Evolutionary conservation across 176 grass and related monocot species (phyloP).

Genomic region (Ensete ventricosum): DNA sequence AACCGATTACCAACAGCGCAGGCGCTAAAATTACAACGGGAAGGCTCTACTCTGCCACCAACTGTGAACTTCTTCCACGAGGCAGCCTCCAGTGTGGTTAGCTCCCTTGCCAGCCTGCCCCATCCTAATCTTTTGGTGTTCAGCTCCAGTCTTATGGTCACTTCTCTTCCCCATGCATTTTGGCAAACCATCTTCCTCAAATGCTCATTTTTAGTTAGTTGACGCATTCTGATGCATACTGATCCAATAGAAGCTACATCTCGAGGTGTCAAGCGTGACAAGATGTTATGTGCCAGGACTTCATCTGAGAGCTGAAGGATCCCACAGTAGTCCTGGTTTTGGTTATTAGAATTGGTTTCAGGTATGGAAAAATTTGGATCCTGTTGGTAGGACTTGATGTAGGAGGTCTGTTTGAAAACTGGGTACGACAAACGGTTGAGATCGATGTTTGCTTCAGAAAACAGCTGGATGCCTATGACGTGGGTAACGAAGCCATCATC

Average conservation of each 20-base stretch:
- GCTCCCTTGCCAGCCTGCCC: constrained; percentile 89
- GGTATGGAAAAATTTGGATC: constrained; percentile 18
- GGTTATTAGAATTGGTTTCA: constrained; percentile 9
- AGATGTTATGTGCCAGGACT: constrained; percentile 87
- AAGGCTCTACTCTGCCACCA: constrained; percentile 82
- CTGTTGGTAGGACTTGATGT: constrained; percentile 26
- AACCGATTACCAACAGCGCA: constrained; percentile 83
- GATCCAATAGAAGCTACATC: constrained; percentile 93
- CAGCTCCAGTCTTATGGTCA: constrained; percentile 67
- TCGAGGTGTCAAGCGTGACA: constrained; percentile 63
- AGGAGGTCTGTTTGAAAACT: constrained; percentile 53
- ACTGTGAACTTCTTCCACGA: constrained; percentile 93
- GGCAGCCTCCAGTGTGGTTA: constrained; percentile 91
- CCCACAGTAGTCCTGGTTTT: constrained; percentile 38
- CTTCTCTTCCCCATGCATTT: constrained; percentile 90
- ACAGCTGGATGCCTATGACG: constrained; percentile 80
- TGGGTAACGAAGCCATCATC: constrained; percentile 70
- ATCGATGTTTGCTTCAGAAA: constrained; percentile 64
- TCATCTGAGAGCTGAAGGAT: constrained; percentile 90
- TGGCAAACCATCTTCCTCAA: constrained; percentile 91
- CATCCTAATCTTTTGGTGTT: constrained; percentile 74
- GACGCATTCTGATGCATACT: constrained; percentile 65
- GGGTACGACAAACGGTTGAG: constrained; percentile 63
- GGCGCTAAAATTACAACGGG: constrained; percentile 91
- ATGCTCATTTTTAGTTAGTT: constrained; percentile 77